phyloP scores from a whole-genome alignment of 1,284 basidiomycete genomes.

The Fomes fomentarius region DNA sequence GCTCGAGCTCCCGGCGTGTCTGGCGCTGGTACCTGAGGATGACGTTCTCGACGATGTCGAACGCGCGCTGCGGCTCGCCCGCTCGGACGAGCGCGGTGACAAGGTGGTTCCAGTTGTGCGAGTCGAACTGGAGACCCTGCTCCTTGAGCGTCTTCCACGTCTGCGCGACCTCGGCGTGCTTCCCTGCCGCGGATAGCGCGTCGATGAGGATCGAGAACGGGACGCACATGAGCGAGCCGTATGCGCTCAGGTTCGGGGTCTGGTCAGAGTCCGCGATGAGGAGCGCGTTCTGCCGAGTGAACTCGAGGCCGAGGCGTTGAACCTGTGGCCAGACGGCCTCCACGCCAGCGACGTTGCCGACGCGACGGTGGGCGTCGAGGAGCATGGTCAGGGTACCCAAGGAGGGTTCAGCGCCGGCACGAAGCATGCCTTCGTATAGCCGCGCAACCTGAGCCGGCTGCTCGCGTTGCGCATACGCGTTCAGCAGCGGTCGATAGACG shows the following conservation, averaged over 20 bases:
- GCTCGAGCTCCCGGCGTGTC: conserved; percentile 19
- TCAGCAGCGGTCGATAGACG: conserved; percentile 70
- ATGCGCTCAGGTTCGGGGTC: conserved; percentile 31
- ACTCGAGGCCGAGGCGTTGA: conserved; percentile 53
- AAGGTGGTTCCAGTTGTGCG: conserved; percentile 93
- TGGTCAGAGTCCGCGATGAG: conserved; percentile 25
- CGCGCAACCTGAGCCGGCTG: conserved; percentile 60
- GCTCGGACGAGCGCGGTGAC: conserved; percentile 77
- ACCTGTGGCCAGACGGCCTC: conserved; percentile 75
- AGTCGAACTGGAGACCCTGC: conserved; percentile 84
- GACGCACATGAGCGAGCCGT: conserved; percentile 67
- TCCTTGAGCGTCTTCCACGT: conserved; percentile 71
- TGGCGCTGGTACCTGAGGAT: conserved; percentile 65
- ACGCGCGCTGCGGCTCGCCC: conserved; percentile 81
- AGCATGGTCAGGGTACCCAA: conserved; percentile 69
- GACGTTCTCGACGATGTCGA: conserved; percentile 82
- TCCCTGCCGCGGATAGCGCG: conserved; percentile 67
- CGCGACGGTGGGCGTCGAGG: conserved; percentile 77
- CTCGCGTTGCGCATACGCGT: conserved; percentile 52
- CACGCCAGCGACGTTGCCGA: conserved; percentile 59
- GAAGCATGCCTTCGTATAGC: conserved; percentile 59
- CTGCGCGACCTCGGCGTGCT: conserved; percentile 63
- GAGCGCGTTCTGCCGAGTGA: conserved; percentile 41
- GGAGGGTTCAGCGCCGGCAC: conserved; percentile 57
- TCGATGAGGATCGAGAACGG: conserved; percentile 89